A percentile compares a stretch with the other conserved stretches of the same genome.
Evolutionary conservation across 768 basidiomycete genomes (phyloP).

Genomic region (Cystoderma amianthinum): DNA sequence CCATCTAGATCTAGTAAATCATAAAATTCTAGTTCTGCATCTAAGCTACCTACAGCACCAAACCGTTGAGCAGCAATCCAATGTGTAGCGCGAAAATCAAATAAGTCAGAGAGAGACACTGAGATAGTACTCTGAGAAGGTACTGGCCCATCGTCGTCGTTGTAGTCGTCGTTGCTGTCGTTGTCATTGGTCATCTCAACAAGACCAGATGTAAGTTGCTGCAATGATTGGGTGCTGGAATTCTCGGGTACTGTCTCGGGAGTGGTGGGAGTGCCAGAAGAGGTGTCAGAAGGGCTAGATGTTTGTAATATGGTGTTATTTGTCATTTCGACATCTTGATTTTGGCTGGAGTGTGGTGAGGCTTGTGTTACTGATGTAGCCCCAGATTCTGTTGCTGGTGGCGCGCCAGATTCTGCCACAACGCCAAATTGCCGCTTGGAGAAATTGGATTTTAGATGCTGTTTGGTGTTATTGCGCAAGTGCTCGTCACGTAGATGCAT

Average conservation of each 20-base stretch:
- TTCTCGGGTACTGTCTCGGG: too few relatives aligned
- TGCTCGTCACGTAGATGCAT: conserved; percentile 20
- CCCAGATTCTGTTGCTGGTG: neutral
- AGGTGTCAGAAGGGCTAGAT: too few relatives aligned
- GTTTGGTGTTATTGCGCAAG: neutral
- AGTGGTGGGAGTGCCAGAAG: too few relatives aligned
- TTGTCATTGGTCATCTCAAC: too few relatives aligned
- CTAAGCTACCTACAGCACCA: conserved; percentile 3
- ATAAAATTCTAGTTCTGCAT: conserved; percentile 7
- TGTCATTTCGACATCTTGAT: neutral
- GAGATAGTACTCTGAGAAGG: neutral
- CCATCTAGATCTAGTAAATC: conserved; percentile 8
- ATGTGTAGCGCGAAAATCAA: neutral
- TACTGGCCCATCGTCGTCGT: too few relatives aligned
- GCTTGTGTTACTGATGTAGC: too few relatives aligned
- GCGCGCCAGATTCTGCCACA: neutral
- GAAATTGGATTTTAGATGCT: too few relatives aligned
- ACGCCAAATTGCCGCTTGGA: neutral
- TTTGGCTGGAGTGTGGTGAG: neutral
- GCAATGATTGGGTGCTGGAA: too few relatives aligned
- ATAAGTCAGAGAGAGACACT: neutral
- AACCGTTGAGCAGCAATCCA: neutral
- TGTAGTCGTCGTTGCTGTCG: too few relatives aligned
- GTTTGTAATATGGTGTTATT: too few relatives aligned
- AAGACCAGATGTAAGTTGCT: too few relatives aligned